A percentile compares a stretch with the other conserved stretches of the same genome.
phyloP scores from a whole-genome alignment of 202 grass and related monocot genomes.

The Carex arenaria region DNA sequence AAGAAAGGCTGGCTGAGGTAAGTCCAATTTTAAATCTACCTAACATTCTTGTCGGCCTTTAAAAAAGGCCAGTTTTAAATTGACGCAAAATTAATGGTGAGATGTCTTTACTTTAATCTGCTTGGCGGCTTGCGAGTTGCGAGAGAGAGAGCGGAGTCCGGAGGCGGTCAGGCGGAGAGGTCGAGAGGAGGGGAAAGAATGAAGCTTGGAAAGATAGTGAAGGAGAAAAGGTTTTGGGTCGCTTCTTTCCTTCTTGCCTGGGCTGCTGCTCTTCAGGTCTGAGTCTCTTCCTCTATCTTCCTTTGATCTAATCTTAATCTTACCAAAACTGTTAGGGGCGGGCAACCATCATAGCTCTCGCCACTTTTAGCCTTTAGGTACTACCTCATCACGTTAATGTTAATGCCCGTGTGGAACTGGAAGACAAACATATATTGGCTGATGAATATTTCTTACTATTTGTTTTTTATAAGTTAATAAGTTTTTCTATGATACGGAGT shows the following conservation, averaged over 20 bases:
- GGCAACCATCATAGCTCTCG: no score
- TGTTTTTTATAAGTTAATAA: no score
- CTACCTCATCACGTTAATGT: no score
- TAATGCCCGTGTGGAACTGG: no score
- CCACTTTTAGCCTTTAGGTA: no score
- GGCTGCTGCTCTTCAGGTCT: constrained; percentile 79
- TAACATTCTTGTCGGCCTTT: neutral
- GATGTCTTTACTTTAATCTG: neutral
- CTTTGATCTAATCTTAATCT: neutral
- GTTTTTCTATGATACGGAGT: no score
- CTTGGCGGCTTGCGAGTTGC: neutral
- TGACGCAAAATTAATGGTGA: neutral
- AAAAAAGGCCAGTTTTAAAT: neutral
- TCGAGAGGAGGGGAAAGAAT: neutral
- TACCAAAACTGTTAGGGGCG: no score
- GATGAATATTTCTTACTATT: no score
- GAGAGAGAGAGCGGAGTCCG: no score
- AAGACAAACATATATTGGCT: no score
- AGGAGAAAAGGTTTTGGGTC: constrained; percentile 82
- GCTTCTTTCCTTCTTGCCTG: constrained; percentile 70
- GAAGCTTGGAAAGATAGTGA: constrained; percentile 62
- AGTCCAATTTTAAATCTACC: no score
- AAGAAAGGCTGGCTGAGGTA: neutral
- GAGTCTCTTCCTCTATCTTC: neutral
- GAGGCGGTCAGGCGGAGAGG: no score